A percentile compares a stretch with the other conserved stretches of the same genome.
These are phyloP conservation scores for Paecilomyces sp. DNA, from an alignment of 2,329 filamentous ascomycete genomes.

Conservation along the genomic window DNA sequence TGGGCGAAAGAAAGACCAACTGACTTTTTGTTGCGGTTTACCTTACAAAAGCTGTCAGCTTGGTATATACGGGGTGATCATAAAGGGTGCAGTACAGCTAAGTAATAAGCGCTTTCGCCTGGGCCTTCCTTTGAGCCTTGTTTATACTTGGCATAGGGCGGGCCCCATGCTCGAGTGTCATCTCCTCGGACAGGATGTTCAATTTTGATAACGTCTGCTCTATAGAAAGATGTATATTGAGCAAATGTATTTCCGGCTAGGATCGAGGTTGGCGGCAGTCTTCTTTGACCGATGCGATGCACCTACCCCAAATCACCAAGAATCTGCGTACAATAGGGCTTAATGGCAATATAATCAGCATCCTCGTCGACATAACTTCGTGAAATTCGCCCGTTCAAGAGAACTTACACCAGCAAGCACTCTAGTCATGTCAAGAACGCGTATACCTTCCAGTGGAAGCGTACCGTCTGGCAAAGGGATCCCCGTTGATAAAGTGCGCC, in stretches of 20 bases:
- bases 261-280: not conserved
- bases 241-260: slow-evolving; percentile 9
- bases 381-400: slow-evolving; percentile 2
- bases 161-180: slow-evolving; percentile 93
- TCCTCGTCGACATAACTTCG: slow-evolving; percentile 1
- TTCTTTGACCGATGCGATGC: not conserved
- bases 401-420: slow-evolving; percentile 80
- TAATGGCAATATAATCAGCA: slow-evolving; percentile 8
- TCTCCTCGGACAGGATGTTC: slow-evolving; percentile 89
- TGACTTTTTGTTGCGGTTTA: slow-evolving; percentile 96
- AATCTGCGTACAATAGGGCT: slow-evolving; percentile 95
- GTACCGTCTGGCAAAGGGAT: slow-evolving; percentile 36
- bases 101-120: slow-evolving; percentile 91
- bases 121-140: slow-evolving; percentile 53
- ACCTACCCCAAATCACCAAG: slow-evolving; percentile 87
- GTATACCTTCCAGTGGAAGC: slow-evolving; percentile 73
- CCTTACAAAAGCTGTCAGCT: slow-evolving; percentile 42
- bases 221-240: slow-evolving; percentile 29
- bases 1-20: slow-evolving; percentile 86
- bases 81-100: slow-evolving; percentile 56
- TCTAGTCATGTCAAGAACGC: slow-evolving; percentile 92
- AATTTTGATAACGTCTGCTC: slow-evolving; percentile 94
- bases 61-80: not conserved
- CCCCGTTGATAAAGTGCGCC: slow-evolving; percentile 35
- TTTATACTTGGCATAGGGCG: slow-evolving; percentile 79